These are phyloP conservation scores for Bocquillonia castaneifolia DNA, from an alignment of 441 rosid genomes.

Conservation along the genomic window DNA sequence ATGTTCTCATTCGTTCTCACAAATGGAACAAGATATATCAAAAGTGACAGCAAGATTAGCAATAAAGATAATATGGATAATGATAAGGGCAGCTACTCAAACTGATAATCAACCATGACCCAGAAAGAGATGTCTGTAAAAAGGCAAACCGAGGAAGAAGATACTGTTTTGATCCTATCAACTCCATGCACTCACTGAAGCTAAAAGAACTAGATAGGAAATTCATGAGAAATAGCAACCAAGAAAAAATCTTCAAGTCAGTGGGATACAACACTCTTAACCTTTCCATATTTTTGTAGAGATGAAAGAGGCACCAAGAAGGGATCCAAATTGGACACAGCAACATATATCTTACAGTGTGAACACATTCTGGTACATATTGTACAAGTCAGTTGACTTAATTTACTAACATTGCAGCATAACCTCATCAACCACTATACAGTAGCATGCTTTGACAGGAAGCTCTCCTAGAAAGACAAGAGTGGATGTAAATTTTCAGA, in stretches of 20 bases:
- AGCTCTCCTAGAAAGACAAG: constrained; percentile 18
- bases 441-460: not conserved
- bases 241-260: not conserved
- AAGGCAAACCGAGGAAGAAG: not conserved
- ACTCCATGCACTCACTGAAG: constrained; percentile 18
- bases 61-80: not conserved
- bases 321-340: constrained; percentile 10
- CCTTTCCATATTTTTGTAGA: constrained; percentile 1
- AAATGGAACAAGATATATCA: constrained; percentile 4
- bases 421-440: constrained; percentile 9
- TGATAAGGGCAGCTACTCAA: not conserved
- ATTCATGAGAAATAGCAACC: constrained; percentile 13
- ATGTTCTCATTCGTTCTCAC: constrained; percentile 6
- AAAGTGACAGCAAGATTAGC: not conserved
- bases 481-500: constrained; percentile 5
- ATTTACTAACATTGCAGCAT: not conserved
- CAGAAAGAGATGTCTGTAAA: constrained; percentile 12
- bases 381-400: not conserved
- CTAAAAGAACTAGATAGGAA: constrained; percentile 8
- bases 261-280: not conserved
- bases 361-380: not conserved
- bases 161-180: constrained; percentile 17
- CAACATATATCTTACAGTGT: not conserved
- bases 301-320: constrained; percentile 7
- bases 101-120: constrained; percentile 13